These are phyloP conservation scores for Colletotrichum spinosum DNA, from an alignment of 2,329 filamentous ascomycete genomes.

Conservation along the genomic window DNA sequence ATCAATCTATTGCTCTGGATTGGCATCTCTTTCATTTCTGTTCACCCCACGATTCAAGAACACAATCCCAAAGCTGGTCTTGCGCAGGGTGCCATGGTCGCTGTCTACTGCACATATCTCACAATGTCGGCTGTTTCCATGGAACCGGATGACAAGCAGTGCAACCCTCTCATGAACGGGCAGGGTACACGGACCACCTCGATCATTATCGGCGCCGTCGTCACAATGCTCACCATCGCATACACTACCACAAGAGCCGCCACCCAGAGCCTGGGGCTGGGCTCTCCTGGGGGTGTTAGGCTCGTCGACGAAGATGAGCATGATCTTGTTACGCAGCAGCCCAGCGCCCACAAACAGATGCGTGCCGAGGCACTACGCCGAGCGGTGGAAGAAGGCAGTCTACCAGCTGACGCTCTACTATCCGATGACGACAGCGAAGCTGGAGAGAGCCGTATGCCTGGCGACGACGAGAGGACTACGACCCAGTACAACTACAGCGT, in stretches of 20 bases:
- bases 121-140: constrained; percentile 98
- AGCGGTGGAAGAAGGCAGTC: constrained; percentile 90
- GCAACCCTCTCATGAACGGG: constrained; percentile 90
- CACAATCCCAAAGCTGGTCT: constrained; percentile 93
- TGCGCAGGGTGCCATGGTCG: constrained; percentile 97
- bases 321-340: constrained; percentile 88
- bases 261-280: constrained; percentile 85
- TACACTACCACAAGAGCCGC: constrained; percentile 98
- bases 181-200: constrained; percentile 91
- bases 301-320: constrained; percentile 83
- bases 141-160: constrained; percentile 93
- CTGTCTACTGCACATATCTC: constrained; percentile 97
- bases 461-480: constrained; percentile 88
- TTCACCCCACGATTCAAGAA: constrained; percentile 91
- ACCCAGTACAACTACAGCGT: constrained; percentile 97
- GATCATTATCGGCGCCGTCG: constrained; percentile 90
- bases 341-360: constrained; percentile 85
- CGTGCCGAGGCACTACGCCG: constrained; percentile 89
- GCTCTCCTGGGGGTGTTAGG: constrained; percentile 67
- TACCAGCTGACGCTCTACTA: constrained; percentile 90
- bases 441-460: constrained; percentile 67
- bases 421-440: constrained; percentile 77
- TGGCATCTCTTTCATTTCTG: constrained; percentile 82
- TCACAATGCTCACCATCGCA: constrained; percentile 96
- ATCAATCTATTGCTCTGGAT: constrained; percentile 90